A percentile compares a stretch with the other conserved stretches of the same genome.
Conservation (phyloP, 2,329 filamentous ascomycete species). For the Colletotrichum tropicale region DNA sequence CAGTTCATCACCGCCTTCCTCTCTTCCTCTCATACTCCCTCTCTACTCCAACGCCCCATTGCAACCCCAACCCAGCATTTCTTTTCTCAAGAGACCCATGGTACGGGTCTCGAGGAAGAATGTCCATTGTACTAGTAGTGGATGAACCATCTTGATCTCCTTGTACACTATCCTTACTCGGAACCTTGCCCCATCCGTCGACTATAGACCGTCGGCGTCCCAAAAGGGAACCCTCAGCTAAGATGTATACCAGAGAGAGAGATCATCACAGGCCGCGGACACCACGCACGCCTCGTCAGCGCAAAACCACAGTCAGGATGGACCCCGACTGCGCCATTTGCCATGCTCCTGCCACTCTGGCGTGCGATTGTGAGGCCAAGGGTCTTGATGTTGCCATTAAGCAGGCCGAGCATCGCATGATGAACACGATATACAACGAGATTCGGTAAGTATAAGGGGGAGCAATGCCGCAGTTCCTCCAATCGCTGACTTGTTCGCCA, state of each 20-base stretch:
- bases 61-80: conserved; percentile 19
- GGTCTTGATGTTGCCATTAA: conserved; percentile 66
- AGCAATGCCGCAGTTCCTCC: conserved; percentile 1
- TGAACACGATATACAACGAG: conserved; percentile 65
- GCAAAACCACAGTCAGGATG: conserved; percentile 63
- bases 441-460: conserved; percentile 56
- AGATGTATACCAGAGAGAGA: conserved; percentile 56
- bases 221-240: conserved; percentile 36
- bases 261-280: conserved; percentile 24
- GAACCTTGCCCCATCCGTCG: not conserved
- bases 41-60: conserved; percentile 23
- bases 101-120: conserved; percentile 34
- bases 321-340: conserved; percentile 75
- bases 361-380: conserved; percentile 71
- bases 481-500: conserved; percentile 33
- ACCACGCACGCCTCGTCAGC: conserved; percentile 22
- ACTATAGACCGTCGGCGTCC: conserved; percentile 20
- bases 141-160: conserved; percentile 23
- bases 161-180: conserved; percentile 33
- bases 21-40: conserved; percentile 22
- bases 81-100: conserved; percentile 36
- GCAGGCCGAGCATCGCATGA: conserved; percentile 68
- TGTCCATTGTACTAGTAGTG: conserved; percentile 20
- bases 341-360: conserved; percentile 59
- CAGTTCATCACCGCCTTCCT: conserved; percentile 20